phyloP scores from a whole-genome alignment of 768 basidiomycete species.

The Trametopsis cervina region DNA sequence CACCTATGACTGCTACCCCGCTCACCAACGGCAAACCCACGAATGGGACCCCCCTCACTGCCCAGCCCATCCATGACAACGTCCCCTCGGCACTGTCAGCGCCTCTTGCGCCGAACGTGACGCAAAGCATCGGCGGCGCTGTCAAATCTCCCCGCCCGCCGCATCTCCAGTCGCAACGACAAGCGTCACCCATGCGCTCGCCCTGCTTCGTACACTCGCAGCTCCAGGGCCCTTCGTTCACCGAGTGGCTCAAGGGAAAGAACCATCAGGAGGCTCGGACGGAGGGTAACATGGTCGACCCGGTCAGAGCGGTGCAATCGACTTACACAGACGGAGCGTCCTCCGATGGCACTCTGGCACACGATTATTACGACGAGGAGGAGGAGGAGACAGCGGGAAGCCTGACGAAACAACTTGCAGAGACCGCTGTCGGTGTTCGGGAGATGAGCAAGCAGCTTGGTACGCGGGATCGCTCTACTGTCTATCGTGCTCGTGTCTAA shows the following conservation, averaged over 20 bases:
- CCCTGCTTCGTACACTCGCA: conserved; percentile 94
- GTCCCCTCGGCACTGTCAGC: not conserved
- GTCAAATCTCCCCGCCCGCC: conserved; percentile 11
- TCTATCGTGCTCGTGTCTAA: not conserved
- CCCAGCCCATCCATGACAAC: not conserved
- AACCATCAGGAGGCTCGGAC: conserved; percentile 40
- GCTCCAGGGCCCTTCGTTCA: conserved; percentile 76
- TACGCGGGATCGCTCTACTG: conserved; percentile 28
- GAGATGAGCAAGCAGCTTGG: conserved; percentile 99
- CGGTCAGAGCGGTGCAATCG: conserved; percentile 14
- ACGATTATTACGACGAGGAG: conserved; percentile 32
- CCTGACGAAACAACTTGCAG: conserved; percentile 88
- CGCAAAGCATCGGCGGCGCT: not conserved
- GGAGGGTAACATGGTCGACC: conserved; percentile 30
- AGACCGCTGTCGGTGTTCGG: conserved; percentile 93
- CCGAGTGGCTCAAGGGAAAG: conserved; percentile 53
- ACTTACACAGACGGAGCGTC: conserved; percentile 18
- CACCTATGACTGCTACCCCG: conserved; percentile 11
- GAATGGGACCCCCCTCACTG: not conserved
- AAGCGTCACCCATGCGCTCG: conserved; percentile 41
- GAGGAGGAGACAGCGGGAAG: conserved; percentile 70
- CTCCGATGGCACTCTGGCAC: conserved; percentile 17
- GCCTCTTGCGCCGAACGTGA: not conserved
- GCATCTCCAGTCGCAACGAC: conserved; percentile 16
- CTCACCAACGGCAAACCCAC: conserved; percentile 8